Conservation (phyloP, 2,329 filamentous ascomycete genomes). For the Arthrobotrys pseudoclavata region DNA sequence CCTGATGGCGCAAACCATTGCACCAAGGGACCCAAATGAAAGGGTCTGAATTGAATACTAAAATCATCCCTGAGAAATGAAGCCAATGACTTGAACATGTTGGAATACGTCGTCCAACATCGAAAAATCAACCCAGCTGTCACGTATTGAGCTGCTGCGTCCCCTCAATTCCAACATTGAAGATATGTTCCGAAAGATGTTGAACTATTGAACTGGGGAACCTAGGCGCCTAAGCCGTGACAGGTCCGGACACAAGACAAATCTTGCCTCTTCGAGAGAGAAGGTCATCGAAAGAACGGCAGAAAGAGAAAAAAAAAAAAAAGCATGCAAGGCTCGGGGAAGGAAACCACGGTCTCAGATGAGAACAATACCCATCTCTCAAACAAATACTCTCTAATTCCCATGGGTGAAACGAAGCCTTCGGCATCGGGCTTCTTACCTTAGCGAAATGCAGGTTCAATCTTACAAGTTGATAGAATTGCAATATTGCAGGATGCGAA, state of each 20-base stretch:
- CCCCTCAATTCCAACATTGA: conserved; percentile 4
- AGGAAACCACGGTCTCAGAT: not conserved
- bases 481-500: conserved; percentile 48
- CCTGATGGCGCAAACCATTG: conserved; percentile 58
- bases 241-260: conserved; percentile 7
- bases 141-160: not conserved
- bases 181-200: conserved; percentile 4
- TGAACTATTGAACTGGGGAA: conserved; percentile 3
- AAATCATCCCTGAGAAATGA: conserved; percentile 6
- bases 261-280: conserved; percentile 6
- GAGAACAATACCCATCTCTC: conserved; percentile 4
- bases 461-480: conserved; percentile 33
- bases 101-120: conserved; percentile 10
- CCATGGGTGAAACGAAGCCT: conserved; percentile 39
- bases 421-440: conserved; percentile 32
- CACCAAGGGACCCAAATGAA: conserved; percentile 33
- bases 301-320: not conserved
- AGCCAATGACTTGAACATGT: not conserved
- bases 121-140: not conserved
- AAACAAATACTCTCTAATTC: conserved; percentile 3
- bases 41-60: conserved; percentile 9
- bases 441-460: conserved; percentile 52
- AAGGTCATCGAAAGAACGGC: not conserved
- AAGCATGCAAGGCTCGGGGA: not conserved
- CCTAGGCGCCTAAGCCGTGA: not conserved